phyloP scores from a whole-genome alignment of 352 stramenopile species.

The Phytopythium vexans region DNA sequence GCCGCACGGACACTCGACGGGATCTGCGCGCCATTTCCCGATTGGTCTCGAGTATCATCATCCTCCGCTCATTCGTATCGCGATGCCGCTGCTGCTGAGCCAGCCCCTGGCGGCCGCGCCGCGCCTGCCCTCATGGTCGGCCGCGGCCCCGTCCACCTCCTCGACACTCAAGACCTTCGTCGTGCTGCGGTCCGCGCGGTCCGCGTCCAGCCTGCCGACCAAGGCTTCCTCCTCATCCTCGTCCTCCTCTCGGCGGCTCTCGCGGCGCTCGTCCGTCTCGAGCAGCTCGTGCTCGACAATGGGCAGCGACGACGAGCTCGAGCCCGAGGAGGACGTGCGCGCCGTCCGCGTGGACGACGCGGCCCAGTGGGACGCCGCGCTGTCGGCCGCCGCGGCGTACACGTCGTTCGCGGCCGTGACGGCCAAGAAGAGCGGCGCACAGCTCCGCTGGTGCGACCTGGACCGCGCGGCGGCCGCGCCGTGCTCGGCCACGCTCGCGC shows the following conservation, averaged over 20 bases:
- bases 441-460: conserved; percentile 72
- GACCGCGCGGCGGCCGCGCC: conserved; percentile 25
- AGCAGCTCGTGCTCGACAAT: conserved; percentile 32
- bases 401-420: conserved; percentile 73
- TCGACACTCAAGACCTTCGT: conserved; percentile 34
- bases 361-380: conserved; percentile 19
- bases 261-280: neutral
- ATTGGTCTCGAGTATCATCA: neutral
- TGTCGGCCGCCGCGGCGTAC: conserved; percentile 52
- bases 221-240: conserved; percentile 1
- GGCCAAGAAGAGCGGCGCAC: conserved; percentile 34
- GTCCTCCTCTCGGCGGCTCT: neutral
- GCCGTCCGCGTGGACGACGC: conserved; percentile 9
- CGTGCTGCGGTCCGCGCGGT: conserved; percentile 27
- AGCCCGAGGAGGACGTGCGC: conserved; percentile 4
- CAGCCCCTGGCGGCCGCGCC: conserved; percentile 26
- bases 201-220: neutral
- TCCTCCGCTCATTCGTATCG: neutral
- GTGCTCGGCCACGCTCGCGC: conserved; percentile 7
- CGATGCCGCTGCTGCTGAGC: conserved; percentile 19
- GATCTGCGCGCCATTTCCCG: no score
- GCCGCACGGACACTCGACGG: neutral
- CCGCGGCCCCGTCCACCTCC: conserved; percentile 6
- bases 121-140: conserved; percentile 7
- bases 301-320: conserved; percentile 37